phyloP scores from a whole-genome alignment of 2,329 filamentous ascomycete species.

The Elsinoe arachidis region DNA sequence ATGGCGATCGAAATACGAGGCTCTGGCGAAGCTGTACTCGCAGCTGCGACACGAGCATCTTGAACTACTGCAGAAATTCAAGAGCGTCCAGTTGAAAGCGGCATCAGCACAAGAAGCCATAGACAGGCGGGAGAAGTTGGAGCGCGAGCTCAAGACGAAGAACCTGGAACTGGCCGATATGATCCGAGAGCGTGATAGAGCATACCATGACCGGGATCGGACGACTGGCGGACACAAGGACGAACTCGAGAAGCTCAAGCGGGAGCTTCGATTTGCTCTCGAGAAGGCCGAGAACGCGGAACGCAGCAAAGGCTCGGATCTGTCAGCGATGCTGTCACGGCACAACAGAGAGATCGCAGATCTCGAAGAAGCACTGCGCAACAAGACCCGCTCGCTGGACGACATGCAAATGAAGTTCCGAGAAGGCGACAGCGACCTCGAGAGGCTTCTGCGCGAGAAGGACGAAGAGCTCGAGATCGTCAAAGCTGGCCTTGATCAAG shows the following conservation, averaged over 20 bases:
- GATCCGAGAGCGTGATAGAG: slow-evolving; percentile 92
- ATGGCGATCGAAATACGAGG: slow-evolving; percentile 95
- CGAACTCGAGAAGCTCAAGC: slow-evolving; percentile 86
- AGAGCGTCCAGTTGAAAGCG: slow-evolving; percentile 89
- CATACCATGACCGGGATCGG: slow-evolving; percentile 86
- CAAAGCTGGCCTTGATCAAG: slow-evolving; percentile 96
- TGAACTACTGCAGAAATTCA: slow-evolving; percentile 91
- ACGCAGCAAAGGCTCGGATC: slow-evolving; percentile 84
- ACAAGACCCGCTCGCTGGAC: slow-evolving; percentile 79
- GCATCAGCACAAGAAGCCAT: slow-evolving; percentile 96
- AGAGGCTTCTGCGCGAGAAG: slow-evolving; percentile 79
- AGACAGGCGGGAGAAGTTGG: slow-evolving; percentile 85
- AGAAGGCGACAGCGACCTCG: slow-evolving; percentile 77
- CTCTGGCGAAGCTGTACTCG: slow-evolving; percentile 91
- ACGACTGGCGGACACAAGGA: slow-evolving; percentile 80
- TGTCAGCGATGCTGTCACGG: slow-evolving; percentile 88
- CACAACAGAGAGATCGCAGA: slow-evolving; percentile 97
- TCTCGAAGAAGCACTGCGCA: slow-evolving; percentile 80
- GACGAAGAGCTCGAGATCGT: slow-evolving; percentile 97
- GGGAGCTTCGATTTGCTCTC: slow-evolving; percentile 83
- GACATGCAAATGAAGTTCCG: slow-evolving; percentile 69
- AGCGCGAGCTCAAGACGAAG: slow-evolving; percentile 98
- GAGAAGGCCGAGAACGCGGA: slow-evolving; percentile 90
- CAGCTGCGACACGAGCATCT: slow-evolving; percentile 92
- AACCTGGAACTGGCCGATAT: slow-evolving; percentile 98